Conservation (phyloP, 2,329 filamentous ascomycete species). For the Ophiocordyceps camponoti-rufipedis region DNA sequence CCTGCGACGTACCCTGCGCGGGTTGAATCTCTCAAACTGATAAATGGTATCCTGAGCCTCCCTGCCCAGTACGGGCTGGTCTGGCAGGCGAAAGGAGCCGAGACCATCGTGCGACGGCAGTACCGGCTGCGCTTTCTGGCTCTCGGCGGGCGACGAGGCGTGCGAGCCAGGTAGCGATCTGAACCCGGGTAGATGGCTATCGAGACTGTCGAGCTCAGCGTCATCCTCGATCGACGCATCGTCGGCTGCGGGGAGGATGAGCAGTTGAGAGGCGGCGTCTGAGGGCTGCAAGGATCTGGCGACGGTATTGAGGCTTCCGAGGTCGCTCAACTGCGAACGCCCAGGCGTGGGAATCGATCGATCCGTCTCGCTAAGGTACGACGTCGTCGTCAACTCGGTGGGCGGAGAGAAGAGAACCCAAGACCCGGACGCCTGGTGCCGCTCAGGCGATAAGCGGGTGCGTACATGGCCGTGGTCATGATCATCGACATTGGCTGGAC, state of each 20-base stretch:
- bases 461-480: conserved; percentile 8
- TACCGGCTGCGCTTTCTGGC: conserved; percentile 40
- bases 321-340: conserved; percentile 58
- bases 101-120: conserved; percentile 87
- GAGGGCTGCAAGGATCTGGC: conserved; percentile 38
- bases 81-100: conserved; percentile 54
- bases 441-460: conserved; percentile 11
- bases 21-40: conserved; percentile 75
- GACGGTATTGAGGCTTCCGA: conserved; percentile 58
- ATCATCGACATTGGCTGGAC: conserved; percentile 18
- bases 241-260: conserved; percentile 14
- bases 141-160: conserved; percentile 7
- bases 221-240: conserved; percentile 38
- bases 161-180: conserved; percentile 34
- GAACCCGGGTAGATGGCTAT: conserved; percentile 82
- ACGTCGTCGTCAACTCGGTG: conserved; percentile 42
- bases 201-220: conserved; percentile 76
- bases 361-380: conserved; percentile 51
- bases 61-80: conserved; percentile 31
- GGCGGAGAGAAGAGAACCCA: conserved; percentile 89
- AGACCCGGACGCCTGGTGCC: conserved; percentile 58
- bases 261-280: conserved; percentile 14
- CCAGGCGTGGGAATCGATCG: conserved; percentile 46
- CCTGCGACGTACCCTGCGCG: conserved; percentile 39
- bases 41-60: conserved; percentile 71